Conservation (phyloP, 768 basidiomycete genomes). For the Russula vinacea region DNA sequence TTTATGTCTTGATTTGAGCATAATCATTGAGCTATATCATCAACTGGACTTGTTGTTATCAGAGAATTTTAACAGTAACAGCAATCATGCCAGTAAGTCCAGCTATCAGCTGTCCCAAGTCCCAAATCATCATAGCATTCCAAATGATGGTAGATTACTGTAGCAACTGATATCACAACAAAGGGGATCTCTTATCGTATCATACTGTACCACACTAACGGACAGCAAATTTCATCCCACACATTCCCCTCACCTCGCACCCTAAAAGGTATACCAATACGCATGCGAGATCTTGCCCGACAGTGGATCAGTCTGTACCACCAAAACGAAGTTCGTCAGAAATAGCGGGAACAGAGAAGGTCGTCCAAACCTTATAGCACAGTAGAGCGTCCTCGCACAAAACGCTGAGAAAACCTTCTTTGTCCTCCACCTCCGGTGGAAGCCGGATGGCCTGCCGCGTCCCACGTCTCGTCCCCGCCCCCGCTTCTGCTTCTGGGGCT, state of each 20-base stretch:
- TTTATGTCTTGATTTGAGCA: too few relatives aligned
- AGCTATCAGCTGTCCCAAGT: too few relatives aligned
- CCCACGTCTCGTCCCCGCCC: not conserved
- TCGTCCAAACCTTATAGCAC: conserved; percentile 1
- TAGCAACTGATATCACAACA: too few relatives aligned
- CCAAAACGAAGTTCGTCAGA: not conserved
- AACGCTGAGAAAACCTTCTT: not conserved
- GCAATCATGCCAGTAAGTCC: too few relatives aligned
- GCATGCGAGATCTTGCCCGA: conserved; percentile 7
- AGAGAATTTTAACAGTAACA: too few relatives aligned
- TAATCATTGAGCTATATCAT: too few relatives aligned
- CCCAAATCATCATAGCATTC: too few relatives aligned
- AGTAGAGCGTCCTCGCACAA: conserved; percentile 24
- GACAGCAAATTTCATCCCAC: not conserved
- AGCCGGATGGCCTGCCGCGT: conserved; percentile 6
- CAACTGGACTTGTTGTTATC: too few relatives aligned
- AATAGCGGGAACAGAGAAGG: not conserved
- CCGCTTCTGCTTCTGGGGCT: not conserved
- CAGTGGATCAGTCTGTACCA: conserved; percentile 6
- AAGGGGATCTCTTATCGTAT: too few relatives aligned
- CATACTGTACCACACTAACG: too few relatives aligned
- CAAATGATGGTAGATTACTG: too few relatives aligned
- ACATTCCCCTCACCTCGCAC: not conserved
- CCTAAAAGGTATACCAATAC: conserved; percentile 18
- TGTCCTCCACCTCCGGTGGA: not conserved